Conservation (phyloP, 2,329 filamentous ascomycete genomes). For the Fusarium ambrosium region DNA sequence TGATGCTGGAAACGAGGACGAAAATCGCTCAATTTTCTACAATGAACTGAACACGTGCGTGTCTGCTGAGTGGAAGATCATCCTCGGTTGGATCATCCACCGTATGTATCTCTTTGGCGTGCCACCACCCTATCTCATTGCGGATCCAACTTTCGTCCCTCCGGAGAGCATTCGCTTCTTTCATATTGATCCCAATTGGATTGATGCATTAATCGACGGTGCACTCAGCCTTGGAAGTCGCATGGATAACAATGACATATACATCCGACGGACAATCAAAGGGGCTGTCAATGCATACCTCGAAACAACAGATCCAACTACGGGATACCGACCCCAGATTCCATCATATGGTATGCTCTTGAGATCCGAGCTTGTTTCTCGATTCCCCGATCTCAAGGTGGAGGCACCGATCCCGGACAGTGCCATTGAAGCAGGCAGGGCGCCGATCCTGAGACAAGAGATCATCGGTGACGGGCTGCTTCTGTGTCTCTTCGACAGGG, state of each 20-base stretch:
- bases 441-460: neutral
- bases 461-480: neutral
- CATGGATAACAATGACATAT: neutral
- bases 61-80: conserved; percentile 1
- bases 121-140: conserved; percentile 4
- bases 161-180: conserved; percentile 10
- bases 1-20: too few relatives aligned
- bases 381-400: neutral
- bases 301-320: neutral
- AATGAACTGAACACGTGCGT: neutral
- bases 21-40: neutral
- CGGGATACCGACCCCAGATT: neutral
- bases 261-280: neutral
- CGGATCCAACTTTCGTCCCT: neutral
- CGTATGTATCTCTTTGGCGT: neutral
- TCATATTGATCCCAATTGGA: neutral
- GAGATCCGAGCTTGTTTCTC: neutral
- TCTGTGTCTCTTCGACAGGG: neutral
- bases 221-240: neutral
- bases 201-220: neutral
- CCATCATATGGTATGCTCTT: neutral
- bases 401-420: neutral
- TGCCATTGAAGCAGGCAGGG: neutral
- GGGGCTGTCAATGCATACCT: neutral
- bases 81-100: neutral